Evolutionary conservation across 2,329 filamentous ascomycete species (phyloP).

Genomic region (Tolypocladium cylindrosporum): DNA sequence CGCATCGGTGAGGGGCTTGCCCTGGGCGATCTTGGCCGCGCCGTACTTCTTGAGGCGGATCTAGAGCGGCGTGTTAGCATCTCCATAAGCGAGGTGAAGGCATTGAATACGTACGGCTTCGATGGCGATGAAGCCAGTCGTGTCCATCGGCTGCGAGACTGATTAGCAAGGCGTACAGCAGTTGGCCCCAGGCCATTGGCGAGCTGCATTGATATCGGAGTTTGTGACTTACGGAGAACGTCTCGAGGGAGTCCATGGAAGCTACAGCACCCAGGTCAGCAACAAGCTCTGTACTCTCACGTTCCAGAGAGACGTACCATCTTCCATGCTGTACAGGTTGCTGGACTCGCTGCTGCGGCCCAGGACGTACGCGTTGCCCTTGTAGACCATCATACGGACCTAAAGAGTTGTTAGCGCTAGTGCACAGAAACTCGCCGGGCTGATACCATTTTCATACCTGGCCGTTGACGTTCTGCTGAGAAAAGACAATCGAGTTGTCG

Average conservation of each 20-base stretch:
- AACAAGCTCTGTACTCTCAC: neutral
- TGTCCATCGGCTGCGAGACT: conserved; percentile 41
- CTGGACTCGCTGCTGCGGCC: conserved; percentile 32
- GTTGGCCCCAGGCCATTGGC: neutral
- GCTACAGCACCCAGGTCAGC: conserved; percentile 9
- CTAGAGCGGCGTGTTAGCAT: conserved; percentile 12
- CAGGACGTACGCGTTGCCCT: conserved; percentile 42
- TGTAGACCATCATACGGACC: conserved; percentile 18
- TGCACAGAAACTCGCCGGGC: conserved; percentile 24
- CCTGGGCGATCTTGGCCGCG: conserved; percentile 19
- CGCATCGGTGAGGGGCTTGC: conserved; percentile 24
- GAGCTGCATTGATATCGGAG: neutral
- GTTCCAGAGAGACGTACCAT: conserved; percentile 12
- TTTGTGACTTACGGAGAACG: conserved; percentile 20
- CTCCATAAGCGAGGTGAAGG: too few species aligned
- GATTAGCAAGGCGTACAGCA: neutral
- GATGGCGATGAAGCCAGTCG: conserved; percentile 55
- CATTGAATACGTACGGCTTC: conserved; percentile 28
- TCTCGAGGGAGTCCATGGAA: conserved; percentile 39
- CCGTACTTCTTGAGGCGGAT: conserved; percentile 48
- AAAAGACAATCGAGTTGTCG: conserved; percentile 50
- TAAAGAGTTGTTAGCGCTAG: conserved; percentile 12
- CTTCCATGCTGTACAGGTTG: conserved; percentile 41
- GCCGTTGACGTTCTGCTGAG: conserved; percentile 26
- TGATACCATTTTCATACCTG: neutral